Evolutionary conservation across 2,329 filamentous ascomycete species (phyloP).

Genomic region (Microsporum audouinii): DNA sequence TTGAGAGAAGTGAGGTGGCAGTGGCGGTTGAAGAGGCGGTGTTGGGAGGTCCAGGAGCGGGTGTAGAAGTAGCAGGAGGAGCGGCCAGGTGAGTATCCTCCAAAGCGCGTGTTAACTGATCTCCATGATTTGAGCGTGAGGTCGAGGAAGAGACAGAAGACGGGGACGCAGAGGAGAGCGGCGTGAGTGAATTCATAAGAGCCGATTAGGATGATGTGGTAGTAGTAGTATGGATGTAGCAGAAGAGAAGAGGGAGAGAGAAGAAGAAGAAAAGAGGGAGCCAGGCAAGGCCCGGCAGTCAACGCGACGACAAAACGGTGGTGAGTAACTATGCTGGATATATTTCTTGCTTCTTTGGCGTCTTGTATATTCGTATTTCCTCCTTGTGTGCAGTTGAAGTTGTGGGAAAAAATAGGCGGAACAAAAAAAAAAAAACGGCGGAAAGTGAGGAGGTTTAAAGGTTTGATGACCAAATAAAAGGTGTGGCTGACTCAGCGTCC

Average conservation of each 20-base stretch:
- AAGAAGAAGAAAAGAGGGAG: constrained; percentile 8
- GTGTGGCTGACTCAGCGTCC: neutral
- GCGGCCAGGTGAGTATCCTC: constrained; percentile 33
- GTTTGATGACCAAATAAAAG: neutral
- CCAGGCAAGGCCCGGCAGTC: neutral
- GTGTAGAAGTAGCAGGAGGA: constrained; percentile 2
- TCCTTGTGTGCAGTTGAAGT: neutral
- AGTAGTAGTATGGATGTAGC: neutral
- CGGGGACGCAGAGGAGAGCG: constrained; percentile 33
- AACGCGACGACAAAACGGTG: constrained; percentile 1
- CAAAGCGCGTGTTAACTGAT: constrained; percentile 33
- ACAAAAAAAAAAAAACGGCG: neutral
- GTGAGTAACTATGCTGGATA: neutral
- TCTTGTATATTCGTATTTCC: neutral
- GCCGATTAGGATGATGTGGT: constrained; percentile 16
- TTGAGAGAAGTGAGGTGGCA: neutral
- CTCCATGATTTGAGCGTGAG: constrained; percentile 16
- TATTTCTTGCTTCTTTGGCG: neutral
- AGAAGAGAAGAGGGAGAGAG: constrained; percentile 6
- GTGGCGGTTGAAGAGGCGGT: constrained; percentile 4
- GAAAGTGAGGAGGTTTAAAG: neutral
- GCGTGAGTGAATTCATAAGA: constrained; percentile 31
- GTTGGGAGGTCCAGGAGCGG: constrained; percentile 7
- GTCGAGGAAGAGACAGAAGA: constrained; percentile 21
- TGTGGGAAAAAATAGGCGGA: neutral